These are phyloP conservation scores for Heterobasidion parviporum DNA, from an alignment of 1,284 basidiomycete species.

Conservation along the genomic window DNA sequence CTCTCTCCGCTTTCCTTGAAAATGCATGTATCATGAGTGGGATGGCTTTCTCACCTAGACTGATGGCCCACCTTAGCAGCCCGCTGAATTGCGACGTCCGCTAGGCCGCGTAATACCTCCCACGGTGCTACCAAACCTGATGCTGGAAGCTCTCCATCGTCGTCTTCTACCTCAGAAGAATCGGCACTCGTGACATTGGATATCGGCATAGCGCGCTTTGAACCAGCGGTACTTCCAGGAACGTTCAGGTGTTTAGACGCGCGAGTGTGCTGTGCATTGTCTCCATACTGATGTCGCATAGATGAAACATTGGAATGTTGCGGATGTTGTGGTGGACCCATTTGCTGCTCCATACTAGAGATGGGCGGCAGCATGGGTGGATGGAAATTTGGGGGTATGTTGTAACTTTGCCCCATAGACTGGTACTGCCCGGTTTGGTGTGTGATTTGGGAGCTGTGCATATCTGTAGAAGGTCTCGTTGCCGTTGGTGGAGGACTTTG, in stretches of 20 bases:
- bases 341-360: conserved; percentile 50
- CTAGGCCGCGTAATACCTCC: conserved; percentile 73
- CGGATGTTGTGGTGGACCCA: conserved; percentile 36
- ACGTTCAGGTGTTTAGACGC: conserved; percentile 24
- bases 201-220: conserved; percentile 51
- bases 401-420: conserved; percentile 10
- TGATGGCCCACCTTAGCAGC: conserved; percentile 53
- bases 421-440: conserved; percentile 12
- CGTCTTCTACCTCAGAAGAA: conserved; percentile 70
- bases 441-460: conserved; percentile 6
- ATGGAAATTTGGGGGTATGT: conserved; percentile 17
- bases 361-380: conserved; percentile 61
- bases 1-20: conserved; percentile 63
- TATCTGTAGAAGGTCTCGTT: conserved; percentile 3
- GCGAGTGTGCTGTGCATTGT: conserved; percentile 29
- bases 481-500: conserved; percentile 9
- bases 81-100: conserved; percentile 70
- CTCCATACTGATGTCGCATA: conserved; percentile 45
- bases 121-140: conserved; percentile 75
- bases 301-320: conserved; percentile 48
- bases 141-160: conserved; percentile 70
- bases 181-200: conserved; percentile 67
- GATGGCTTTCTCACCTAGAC: conserved; percentile 8
- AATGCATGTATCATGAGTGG: conserved; percentile 1
- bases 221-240: conserved; percentile 22